phyloP scores from a whole-genome alignment of 2,329 filamentous ascomycete species.

The Cercospora sojina region DNA sequence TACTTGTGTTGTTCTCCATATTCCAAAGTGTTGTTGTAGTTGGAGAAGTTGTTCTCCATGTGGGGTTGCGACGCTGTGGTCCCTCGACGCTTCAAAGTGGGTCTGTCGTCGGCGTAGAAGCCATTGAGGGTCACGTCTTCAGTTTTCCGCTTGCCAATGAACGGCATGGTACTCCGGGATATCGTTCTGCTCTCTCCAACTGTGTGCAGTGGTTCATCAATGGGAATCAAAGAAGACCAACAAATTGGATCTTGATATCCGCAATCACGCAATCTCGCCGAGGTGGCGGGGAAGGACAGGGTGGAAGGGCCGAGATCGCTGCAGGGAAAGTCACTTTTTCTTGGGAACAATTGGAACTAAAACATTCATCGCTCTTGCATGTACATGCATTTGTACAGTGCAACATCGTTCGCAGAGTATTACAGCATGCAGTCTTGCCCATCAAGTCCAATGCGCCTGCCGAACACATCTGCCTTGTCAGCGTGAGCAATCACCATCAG shows the following conservation, averaged over 20 bases:
- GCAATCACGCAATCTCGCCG: slow-evolving; percentile 3
- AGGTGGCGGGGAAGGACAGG: slow-evolving; percentile 2
- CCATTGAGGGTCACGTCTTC: slow-evolving; percentile 4
- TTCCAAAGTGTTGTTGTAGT: background rate
- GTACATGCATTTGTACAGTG: background rate
- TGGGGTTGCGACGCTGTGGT: slow-evolving; percentile 2
- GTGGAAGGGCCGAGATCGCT: background rate
- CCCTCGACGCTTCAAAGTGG: slow-evolving; percentile 9
- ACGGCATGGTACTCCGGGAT: background rate
- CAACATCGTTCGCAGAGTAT: background rate
- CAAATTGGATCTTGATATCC: background rate
- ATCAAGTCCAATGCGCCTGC: background rate
- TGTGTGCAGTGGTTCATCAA: background rate
- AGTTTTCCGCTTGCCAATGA: slow-evolving; percentile 6
- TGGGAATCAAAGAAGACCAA: background rate
- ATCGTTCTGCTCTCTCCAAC: background rate
- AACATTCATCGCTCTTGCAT: background rate
- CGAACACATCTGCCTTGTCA: background rate
- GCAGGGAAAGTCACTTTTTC: background rate
- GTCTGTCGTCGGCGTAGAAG: slow-evolving; percentile 7
- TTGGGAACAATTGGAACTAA: background rate
- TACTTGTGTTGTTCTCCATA: background rate
- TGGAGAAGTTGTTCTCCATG: background rate
- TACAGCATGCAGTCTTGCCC: background rate
- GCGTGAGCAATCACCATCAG: background rate